Base-by-base conservation (phyloP, 176 grass and related monocot genomes). In the Tillandsia fasciculata region DNA sequence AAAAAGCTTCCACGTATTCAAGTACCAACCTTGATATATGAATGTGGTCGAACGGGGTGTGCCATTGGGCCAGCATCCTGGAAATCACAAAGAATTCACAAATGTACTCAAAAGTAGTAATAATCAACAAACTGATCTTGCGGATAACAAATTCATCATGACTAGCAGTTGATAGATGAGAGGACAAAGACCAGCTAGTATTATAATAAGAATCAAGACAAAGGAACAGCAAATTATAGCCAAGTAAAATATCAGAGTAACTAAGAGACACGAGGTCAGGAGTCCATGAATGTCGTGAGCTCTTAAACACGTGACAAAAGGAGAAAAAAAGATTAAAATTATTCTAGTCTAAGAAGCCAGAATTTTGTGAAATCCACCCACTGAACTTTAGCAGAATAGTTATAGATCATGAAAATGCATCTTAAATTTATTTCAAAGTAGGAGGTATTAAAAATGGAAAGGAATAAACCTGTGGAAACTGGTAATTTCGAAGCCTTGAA, bases 1-100 rank as follows among this genome's bases (percentile, higher is more conserved):
- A 42, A 48, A 50, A 77, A 14, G 5, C 52, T 49, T 64, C 13
- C 26, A 56, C 51, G 29, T 69, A 79, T 61, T 81, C 76, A 53
- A 68, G 69, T 84, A 3, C 50, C 72, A 66, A 93, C 94, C 94
- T 99, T 99, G 77, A 99, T 99, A 66, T 99, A 99, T 9, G 94
- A 93, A 88, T 90, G 89, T 26, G 94, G 94, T 14, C 94, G 87
- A 69, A 99, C 85, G 76, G 94, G 94, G 79, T 99, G 94, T 53
- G 94, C 89, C 94, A 99, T 99, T 61, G 94, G 94, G 9, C 94
- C 87, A 72, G 89, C 84, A 84, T 99, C 94, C 94, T 99, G 61
- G 70, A 87, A 89, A 85, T 82, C 53, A 82, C 12, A 64, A 50
- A 33, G 73, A 79, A 85, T 8, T 12, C 42, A 12, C 18, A 61